Evolutionary conservation across 2,329 filamentous ascomycete genomes (phyloP).

Genomic region (Botrytis fragariae): DNA sequence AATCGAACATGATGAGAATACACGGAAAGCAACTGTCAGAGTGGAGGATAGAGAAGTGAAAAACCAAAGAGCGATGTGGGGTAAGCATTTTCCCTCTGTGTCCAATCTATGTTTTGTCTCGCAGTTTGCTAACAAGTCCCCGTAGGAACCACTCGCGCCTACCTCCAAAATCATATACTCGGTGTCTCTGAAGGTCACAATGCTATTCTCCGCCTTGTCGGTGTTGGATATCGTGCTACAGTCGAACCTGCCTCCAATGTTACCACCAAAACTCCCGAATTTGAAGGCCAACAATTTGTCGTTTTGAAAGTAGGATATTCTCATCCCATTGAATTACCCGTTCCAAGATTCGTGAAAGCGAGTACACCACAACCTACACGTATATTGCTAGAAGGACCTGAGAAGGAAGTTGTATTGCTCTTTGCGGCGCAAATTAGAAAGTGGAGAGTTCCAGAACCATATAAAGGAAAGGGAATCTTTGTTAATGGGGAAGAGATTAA

Average conservation of each 20-base stretch:
- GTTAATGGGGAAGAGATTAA: slow-evolving; percentile 97
- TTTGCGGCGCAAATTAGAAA: slow-evolving; percentile 85
- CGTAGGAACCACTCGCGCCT: slow-evolving; percentile 82
- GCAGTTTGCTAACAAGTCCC: not conserved
- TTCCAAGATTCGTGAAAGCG: slow-evolving; percentile 80
- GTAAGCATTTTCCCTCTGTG: slow-evolving; percentile 45
- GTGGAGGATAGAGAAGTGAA: slow-evolving; percentile 67
- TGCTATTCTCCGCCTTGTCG: slow-evolving; percentile 86
- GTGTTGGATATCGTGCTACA: slow-evolving; percentile 90
- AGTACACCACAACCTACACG: slow-evolving; percentile 88
- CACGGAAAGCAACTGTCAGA: slow-evolving; percentile 63
- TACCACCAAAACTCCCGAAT: slow-evolving; percentile 63
- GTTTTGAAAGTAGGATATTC: slow-evolving; percentile 95
- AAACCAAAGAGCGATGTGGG: slow-evolving; percentile 94
- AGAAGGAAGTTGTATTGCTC: slow-evolving; percentile 83
- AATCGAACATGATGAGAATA: slow-evolving; percentile 63
- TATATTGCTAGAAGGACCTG: slow-evolving; percentile 81
- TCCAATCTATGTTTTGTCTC: not conserved
- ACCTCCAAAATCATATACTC: slow-evolving; percentile 85
- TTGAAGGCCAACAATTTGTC: slow-evolving; percentile 81
- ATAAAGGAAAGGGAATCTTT: slow-evolving; percentile 99
- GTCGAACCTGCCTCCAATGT: slow-evolving; percentile 67
- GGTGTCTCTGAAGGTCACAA: slow-evolving; percentile 97
- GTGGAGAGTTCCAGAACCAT: slow-evolving; percentile 93
- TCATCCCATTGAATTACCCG: slow-evolving; percentile 85